Evolutionary conservation across 1,284 basidiomycete genomes (phyloP).

Genomic region (Ganoderma sinense): DNA sequence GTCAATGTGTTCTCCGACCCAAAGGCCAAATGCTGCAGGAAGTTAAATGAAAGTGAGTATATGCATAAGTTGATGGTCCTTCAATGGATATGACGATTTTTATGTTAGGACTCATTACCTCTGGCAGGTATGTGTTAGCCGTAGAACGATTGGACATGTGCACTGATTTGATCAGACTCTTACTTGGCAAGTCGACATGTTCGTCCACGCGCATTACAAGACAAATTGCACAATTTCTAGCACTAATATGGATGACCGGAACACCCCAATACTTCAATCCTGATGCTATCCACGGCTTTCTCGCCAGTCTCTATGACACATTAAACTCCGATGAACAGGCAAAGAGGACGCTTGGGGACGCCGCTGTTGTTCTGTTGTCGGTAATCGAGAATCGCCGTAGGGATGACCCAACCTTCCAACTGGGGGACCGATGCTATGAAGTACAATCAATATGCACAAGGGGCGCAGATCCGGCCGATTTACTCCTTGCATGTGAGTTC

Average conservation of each 20-base stretch:
- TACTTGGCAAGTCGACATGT: background rate
- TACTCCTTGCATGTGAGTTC: constrained; percentile 45
- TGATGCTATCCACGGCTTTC: constrained; percentile 36
- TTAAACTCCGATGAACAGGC: constrained; percentile 4
- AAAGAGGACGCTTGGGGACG: constrained; percentile 35
- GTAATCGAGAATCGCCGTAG: constrained; percentile 29
- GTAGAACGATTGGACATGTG: background rate
- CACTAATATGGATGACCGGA: constrained; percentile 43
- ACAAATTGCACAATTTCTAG: constrained; percentile 42
- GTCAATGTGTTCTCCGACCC: constrained; percentile 22
- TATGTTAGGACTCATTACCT: background rate
- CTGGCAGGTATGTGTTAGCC: background rate
- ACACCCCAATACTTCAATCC: constrained; percentile 31
- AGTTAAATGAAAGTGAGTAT: background rate
- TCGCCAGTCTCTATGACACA: constrained; percentile 27
- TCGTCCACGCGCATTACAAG: constrained; percentile 1
- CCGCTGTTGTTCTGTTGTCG: constrained; percentile 42
- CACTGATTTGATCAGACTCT: background rate
- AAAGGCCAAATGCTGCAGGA: constrained; percentile 18
- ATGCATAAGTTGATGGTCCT: background rate
- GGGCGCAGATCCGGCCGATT: constrained; percentile 35
- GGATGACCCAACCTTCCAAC: constrained; percentile 1
- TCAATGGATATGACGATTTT: background rate
- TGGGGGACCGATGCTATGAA: constrained; percentile 27
- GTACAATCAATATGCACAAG: constrained; percentile 41